Conservation (phyloP, 2,329 filamentous ascomycete species). For the Phymatotrichopsis omnivora region DNA sequence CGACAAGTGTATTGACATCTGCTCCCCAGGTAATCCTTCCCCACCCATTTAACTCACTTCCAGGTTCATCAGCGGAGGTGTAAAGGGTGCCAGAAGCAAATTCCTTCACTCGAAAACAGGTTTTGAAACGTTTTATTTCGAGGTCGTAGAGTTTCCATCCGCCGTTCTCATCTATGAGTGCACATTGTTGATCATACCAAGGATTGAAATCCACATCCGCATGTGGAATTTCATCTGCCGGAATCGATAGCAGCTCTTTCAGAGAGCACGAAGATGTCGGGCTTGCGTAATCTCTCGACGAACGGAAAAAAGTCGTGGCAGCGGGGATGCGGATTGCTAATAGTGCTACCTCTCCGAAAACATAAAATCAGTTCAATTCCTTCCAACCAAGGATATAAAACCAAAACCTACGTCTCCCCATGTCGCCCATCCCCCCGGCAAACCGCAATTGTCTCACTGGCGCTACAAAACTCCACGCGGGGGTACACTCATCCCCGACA, state of each 20-base stretch:
- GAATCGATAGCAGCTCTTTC: slow-evolving; percentile 4
- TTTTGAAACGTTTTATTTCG: background rate
- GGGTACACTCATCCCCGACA: background rate
- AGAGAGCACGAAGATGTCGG: slow-evolving; percentile 1
- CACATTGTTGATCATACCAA: slow-evolving; percentile 17
- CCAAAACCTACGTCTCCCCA: background rate
- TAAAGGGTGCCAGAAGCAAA: too few relatives aligned
- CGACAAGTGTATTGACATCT: slow-evolving; percentile 21
- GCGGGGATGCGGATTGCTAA: slow-evolving; percentile 17
- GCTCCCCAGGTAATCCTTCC: slow-evolving; percentile 24
- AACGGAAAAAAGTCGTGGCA: slow-evolving; percentile 15
- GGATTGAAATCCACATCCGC: slow-evolving; percentile 25
- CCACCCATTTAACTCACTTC: slow-evolving; percentile 12
- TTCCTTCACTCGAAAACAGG: background rate
- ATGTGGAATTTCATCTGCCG: slow-evolving; percentile 2
- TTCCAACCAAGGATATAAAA: background rate
- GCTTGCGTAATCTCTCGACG: slow-evolving; percentile 1
- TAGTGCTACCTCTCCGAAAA: slow-evolving; percentile 9
- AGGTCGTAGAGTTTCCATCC: slow-evolving; percentile 23
- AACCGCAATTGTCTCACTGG: slow-evolving; percentile 12
- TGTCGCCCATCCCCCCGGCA: background rate
- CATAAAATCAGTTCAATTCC: background rate
- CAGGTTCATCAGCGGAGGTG: slow-evolving; percentile 4
- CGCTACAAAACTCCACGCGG: slow-evolving; percentile 2
- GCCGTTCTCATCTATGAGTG: slow-evolving; percentile 22